A percentile compares a stretch with the other conserved stretches of the same genome.
phyloP scores from a whole-genome alignment of 2,329 filamentous ascomycete species.

The Cladosporium cucumerinum region DNA sequence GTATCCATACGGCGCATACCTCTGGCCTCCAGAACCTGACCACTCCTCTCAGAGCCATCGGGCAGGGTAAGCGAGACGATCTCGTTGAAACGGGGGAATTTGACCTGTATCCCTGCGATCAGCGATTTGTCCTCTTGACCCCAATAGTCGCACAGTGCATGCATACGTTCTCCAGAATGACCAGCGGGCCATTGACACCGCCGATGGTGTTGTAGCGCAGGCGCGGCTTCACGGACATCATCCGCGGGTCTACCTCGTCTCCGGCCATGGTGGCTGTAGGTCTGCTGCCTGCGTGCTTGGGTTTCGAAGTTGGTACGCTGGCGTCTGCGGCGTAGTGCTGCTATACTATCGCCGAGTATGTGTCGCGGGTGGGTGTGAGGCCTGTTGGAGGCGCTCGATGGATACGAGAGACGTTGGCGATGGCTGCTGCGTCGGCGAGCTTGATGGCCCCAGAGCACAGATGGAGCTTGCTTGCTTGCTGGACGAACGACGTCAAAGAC shows the following conservation, averaged over 20 bases:
- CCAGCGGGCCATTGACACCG: constrained; percentile 95
- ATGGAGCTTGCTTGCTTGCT: background rate
- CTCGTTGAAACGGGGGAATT: constrained; percentile 96
- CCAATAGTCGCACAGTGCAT: background rate
- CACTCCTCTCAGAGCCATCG: constrained; percentile 89
- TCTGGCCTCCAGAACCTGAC: constrained; percentile 95
- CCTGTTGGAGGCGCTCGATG: constrained; percentile 12
- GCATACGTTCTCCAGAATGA: constrained; percentile 92
- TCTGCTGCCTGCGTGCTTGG: constrained; percentile 9
- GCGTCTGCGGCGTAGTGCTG: constrained; percentile 10
- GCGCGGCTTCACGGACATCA: constrained; percentile 62
- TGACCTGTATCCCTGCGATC: constrained; percentile 61
- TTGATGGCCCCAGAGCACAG: background rate
- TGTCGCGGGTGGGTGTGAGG: background rate
- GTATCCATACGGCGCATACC: constrained; percentile 53
- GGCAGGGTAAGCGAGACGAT: constrained; percentile 94
- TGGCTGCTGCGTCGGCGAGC: constrained; percentile 3
- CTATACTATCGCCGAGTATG: constrained; percentile 10
- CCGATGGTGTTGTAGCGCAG: constrained; percentile 98
- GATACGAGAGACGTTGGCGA: constrained; percentile 8
- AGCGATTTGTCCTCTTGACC: constrained; percentile 9
- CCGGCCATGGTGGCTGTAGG: constrained; percentile 29
- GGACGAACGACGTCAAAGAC: background rate
- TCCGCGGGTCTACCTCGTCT: constrained; percentile 44
- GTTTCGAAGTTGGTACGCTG: background rate